Base-by-base conservation (phyloP, 257 asterid species). In the Penstemon eatonii region DNA sequence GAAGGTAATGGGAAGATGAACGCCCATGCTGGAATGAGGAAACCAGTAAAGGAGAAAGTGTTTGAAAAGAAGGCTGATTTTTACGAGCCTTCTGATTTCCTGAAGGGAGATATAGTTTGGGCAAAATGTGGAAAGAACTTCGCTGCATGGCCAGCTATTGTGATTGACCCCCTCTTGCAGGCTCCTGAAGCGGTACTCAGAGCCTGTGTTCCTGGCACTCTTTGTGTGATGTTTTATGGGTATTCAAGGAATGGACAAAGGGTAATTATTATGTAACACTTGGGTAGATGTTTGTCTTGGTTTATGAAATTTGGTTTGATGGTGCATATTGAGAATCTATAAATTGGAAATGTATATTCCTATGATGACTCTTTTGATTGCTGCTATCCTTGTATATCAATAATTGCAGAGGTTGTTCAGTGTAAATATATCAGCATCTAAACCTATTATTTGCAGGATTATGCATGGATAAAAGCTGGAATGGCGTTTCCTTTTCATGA, bases 61-160 rank as follows among this genome's bases (percentile, higher is more conserved):
- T 73, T 36, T 51, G 76, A 53, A 52, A 84, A 78, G 80, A 81
- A 82, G 69, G 84, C 73, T 15, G 87, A 83, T 63, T 86, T 79
- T 68, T 94, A 75, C 56, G 72, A 68, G 72, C 96, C 87, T 3
- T 75, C 76, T 47, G 91, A 91, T 62, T 94, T 94, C 72, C 83
- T 69, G 46, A 53, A 11, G 76, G 96, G 88, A 4, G 99, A 94
- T 65, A 68, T 84, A 39, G 96, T 91, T 55, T 94, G 99, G 99
- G 99, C 98, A 4, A 94, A 84, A 68, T 91, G 96, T 67, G 98
- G 98, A 60, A 94, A 87, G 76, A 73, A 81, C 12, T 89, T 68
- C 43, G 96, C 99, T 12, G 96, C 98, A 55, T 94, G 99, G 99
- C 99, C 99, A 25, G 98, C 96, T 53, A 67, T 80, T 52, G 97